Percentiles rank a stretch among this genome's conserved stretches.
phyloP scores from a whole-genome alignment of 352 stramenopile species.

The Pythium oligandrum region DNA sequence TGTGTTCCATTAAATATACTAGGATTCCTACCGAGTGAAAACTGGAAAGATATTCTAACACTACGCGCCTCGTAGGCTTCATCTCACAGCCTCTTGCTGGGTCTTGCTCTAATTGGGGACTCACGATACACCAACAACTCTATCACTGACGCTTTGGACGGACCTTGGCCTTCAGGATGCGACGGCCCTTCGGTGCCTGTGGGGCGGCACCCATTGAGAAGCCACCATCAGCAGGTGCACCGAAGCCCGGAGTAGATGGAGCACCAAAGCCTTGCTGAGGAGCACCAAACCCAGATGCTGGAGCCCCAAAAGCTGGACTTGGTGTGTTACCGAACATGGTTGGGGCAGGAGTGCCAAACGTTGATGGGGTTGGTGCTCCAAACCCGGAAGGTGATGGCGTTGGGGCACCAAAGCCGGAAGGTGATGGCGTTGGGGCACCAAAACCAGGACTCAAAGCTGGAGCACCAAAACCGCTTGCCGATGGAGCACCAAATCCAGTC shows the following conservation, averaged over 20 bases:
- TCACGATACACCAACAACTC: not conserved
- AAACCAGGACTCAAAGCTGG: conserved; percentile 4
- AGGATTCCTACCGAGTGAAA: too few relatives aligned
- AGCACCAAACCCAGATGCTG: conserved; percentile 24
- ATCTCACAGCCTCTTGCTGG: too few relatives aligned
- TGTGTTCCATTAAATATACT: too few relatives aligned
- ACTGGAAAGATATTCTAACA: too few relatives aligned
- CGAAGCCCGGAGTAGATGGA: conserved; percentile 13
- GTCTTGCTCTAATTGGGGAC: too few relatives aligned
- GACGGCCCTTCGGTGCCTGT: conserved; percentile 41
- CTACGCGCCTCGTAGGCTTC: too few relatives aligned
- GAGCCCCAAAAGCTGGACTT: not conserved
- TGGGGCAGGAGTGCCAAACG: conserved; percentile 13
- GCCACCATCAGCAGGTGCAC: conserved; percentile 25
- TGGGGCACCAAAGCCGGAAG: conserved; percentile 16
- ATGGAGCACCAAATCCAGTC: conserved; percentile 6
- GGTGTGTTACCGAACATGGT: conserved; percentile 13
- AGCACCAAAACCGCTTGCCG: conserved; percentile 12
- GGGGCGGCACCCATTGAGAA: conserved; percentile 69
- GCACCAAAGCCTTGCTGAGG: conserved; percentile 9
- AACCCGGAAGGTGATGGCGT: conserved; percentile 8
- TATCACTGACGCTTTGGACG: conserved; percentile 23
- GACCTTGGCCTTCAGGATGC: conserved; percentile 58
- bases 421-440: conserved; percentile 5
- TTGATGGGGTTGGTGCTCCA: conserved; percentile 16